These are phyloP conservation scores for Lavandula angustifolia DNA, from an alignment of 257 asterid genomes.

Conservation along the genomic window DNA sequence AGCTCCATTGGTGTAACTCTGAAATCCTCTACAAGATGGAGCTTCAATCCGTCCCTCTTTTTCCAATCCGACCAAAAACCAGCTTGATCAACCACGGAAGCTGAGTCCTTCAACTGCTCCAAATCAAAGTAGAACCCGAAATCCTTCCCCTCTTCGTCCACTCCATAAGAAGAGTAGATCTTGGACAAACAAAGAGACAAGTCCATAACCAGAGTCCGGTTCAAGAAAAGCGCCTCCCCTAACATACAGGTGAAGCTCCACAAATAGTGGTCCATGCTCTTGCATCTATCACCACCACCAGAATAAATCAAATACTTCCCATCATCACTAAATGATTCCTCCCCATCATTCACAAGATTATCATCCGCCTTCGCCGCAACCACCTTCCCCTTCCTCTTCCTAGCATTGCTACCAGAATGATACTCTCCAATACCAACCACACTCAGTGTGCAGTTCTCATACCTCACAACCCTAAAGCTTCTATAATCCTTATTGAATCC, in stretches of 20 bases:
- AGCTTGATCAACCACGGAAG: conserved; percentile 63
- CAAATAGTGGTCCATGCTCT: conserved; percentile 71
- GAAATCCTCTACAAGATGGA: conserved; percentile 72
- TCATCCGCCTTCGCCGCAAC: conserved; percentile 27
- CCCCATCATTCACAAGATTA: conserved; percentile 51
- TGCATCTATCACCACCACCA: conserved; percentile 88
- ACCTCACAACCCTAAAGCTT: conserved; percentile 53
- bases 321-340: conserved; percentile 47
- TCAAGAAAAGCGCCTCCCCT: conserved; percentile 91
- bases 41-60: conserved; percentile 49
- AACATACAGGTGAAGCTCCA: conserved; percentile 87
- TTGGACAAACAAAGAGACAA: conserved; percentile 67
- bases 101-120: conserved; percentile 72
- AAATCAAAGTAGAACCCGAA: conserved; percentile 80
- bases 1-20: conserved; percentile 67
- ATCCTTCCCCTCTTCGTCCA: conserved; percentile 85
- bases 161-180: conserved; percentile 62
- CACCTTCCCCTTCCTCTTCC: conserved; percentile 59
- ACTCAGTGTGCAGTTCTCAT: conserved; percentile 62
- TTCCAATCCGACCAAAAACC: conserved; percentile 73
- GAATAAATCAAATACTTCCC: conserved; percentile 74
- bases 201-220: conserved; percentile 86
- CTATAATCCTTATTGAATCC: conserved; percentile 70
- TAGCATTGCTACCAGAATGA: conserved; percentile 86
- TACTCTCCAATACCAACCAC: conserved; percentile 73